phyloP scores from a whole-genome alignment of 306 rosid genomes.

The Cucumis hystrix region DNA sequence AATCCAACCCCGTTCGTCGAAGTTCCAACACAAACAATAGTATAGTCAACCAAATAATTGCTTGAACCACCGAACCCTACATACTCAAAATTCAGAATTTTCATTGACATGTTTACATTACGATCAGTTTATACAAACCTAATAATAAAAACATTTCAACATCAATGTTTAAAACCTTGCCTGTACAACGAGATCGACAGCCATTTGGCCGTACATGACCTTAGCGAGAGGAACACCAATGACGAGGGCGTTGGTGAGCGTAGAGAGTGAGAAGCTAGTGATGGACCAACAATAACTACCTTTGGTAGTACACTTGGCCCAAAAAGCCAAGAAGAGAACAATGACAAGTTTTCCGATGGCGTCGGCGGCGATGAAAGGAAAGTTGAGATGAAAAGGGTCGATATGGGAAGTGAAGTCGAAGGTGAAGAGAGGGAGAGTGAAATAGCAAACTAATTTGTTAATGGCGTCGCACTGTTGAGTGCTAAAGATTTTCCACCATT shows the following conservation, averaged over 20 bases:
- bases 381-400: conserved; percentile 74
- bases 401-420: conserved; percentile 67
- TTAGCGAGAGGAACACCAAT: conserved; percentile 67
- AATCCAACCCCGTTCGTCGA: conserved; percentile 32
- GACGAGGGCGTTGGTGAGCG: conserved; percentile 63
- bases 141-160: background rate
- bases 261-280: conserved; percentile 68
- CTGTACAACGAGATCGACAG: conserved; percentile 73
- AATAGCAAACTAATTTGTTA: conserved; percentile 70
- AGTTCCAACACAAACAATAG: conserved; percentile 66
- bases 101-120: background rate
- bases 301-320: conserved; percentile 61
- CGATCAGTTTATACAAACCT: no score
- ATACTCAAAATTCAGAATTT: background rate
- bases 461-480: conserved; percentile 76
- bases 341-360: conserved; percentile 61
- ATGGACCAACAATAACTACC: conserved; percentile 73
- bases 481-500: conserved; percentile 77
- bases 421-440: conserved; percentile 80
- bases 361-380: conserved; percentile 47
- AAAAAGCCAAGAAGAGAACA: conserved; percentile 35
- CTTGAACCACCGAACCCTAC: conserved; percentile 60
- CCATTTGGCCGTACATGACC: conserved; percentile 69
- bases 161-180: background rate
- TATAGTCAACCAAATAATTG: conserved; percentile 69